Evolutionary conservation across 106 monocot species (phyloP).

Genomic region (Platanthera zijinensis): DNA sequence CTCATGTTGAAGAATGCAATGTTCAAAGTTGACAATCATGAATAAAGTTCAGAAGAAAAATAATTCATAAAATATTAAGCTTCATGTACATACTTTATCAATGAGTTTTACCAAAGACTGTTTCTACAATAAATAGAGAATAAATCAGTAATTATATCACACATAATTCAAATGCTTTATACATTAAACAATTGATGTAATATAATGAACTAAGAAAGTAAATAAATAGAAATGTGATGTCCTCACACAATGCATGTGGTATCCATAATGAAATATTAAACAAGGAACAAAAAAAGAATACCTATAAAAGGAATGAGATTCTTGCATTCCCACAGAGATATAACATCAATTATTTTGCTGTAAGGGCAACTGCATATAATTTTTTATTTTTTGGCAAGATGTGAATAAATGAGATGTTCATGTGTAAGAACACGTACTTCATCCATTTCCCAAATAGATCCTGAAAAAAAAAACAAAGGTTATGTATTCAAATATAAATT

Average conservation of each 20-base stretch:
- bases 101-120: neutral
- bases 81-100: neutral
- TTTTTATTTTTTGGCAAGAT: constrained; percentile 85
- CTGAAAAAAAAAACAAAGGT: constrained; percentile 36
- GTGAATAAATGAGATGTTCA: constrained; percentile 93
- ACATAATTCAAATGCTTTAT: neutral
- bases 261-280: neutral
- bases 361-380: constrained; percentile 83
- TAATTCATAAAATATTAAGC: neutral
- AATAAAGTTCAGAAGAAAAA: too few species aligned
- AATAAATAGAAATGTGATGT: neutral
- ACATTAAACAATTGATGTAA: neutral
- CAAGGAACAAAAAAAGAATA: constrained; percentile 11
- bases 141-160: neutral
- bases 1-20: too few species aligned
- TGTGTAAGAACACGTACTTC: constrained; percentile 88
- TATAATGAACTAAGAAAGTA: neutral
- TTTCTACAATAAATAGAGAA: neutral
- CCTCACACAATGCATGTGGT: too few species aligned
- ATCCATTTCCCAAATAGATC: constrained; percentile 88
- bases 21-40: too few species aligned
- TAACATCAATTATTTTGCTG: constrained; percentile 96
- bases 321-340: constrained; percentile 92
- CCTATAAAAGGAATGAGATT: constrained; percentile 94
- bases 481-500: neutral